Evolutionary conservation across 2,329 filamentous ascomycete species (phyloP), one percentile per base, ranked within the genome.

Genomic region (Nannizzia gypsea): DNA sequence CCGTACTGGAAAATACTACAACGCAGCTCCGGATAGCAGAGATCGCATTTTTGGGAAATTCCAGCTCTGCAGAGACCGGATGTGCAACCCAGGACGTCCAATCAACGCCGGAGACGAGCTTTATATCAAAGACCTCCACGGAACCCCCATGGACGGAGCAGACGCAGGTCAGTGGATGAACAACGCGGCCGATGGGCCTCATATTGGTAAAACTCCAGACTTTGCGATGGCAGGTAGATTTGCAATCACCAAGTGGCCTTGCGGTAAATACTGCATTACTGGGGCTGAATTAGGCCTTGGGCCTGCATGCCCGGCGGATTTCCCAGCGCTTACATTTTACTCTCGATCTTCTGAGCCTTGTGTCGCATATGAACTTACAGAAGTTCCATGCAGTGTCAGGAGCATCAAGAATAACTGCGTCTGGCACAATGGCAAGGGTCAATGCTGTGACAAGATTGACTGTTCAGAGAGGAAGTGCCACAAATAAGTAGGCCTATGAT

Each of bases 381-480:
- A 58, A 17, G 56, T 58, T 15, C 56, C 56, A 9, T 58, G 56
- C 38, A 31, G n/a, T 3, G 42, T 58, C 4, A 26, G 56, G 13
- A 40, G 9, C 22, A 44, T 44, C 36, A 9, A n/a, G 22, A 58
- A 58, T 6, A 58, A 58, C 20, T 58, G 56, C 26, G 28, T 48
- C 40, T 58, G 56, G 56, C n/a, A 28, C 20, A 58, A 58, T 48
- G 56, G 56, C 31, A 46, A 31, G 38, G 56, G 48, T n/a, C 56
- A 58, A 42, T 58, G 56, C 13, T 58, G 56, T 48, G 40, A 58
- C 40, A 58, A 58, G 40, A 58, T 58, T 28, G 56, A 58, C 38
- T 58, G 56, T 22, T 46, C 38, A 15, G 20, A 58, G 56, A 48
- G 34, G n/a, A 20, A 24, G 28, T 56, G 54, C 20, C 54, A 56